phyloP scores from a whole-genome alignment of 495 filamentous ascomycete genomes.

The Hypoxylon fuscum region DNA sequence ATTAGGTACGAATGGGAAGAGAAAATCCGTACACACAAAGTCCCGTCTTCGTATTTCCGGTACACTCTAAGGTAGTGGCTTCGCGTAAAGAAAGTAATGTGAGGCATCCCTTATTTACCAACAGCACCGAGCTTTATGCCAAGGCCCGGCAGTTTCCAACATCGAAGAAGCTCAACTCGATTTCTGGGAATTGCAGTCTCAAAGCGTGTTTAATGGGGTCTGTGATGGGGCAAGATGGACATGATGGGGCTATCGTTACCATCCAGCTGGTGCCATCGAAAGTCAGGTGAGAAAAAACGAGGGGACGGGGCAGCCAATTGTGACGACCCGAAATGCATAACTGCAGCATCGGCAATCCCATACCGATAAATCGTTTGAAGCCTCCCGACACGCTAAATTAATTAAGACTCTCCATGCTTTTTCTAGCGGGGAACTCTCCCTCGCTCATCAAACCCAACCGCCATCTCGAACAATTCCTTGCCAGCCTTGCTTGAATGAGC shows the following conservation, averaged over 20 bases:
- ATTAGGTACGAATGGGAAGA: conserved; percentile 3
- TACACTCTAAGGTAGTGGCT: too few relatives aligned
- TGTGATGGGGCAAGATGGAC: neutral
- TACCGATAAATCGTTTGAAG: conserved; percentile 3
- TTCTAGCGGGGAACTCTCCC: conserved; percentile 28
- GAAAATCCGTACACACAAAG: too few relatives aligned
- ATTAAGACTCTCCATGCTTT: conserved; percentile 1
- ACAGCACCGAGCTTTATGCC: conserved; percentile 1
- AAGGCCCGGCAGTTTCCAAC: conserved; percentile 35
- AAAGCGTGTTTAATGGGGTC: conserved; percentile 32
- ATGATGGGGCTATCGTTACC: conserved; percentile 28
- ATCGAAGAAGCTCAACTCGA: conserved; percentile 6
- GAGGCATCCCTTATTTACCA: neutral
- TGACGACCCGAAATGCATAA: conserved; percentile 21
- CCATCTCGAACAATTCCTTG: conserved; percentile 22
- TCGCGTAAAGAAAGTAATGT: neutral
- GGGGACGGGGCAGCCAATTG: conserved; percentile 29
- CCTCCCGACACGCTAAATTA: neutral
- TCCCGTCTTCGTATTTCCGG: too few relatives aligned
- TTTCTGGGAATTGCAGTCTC: conserved; percentile 32
- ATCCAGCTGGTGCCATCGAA: conserved; percentile 27
- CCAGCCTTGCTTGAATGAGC: conserved; percentile 18
- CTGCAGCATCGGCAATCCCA: conserved; percentile 4
- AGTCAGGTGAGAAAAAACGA: conserved; percentile 37
- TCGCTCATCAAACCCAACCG: conserved; percentile 22